Evolutionary conservation across 2,329 filamentous ascomycete species (phyloP).

Genomic region (Phyllosticta citribraziliensis): DNA sequence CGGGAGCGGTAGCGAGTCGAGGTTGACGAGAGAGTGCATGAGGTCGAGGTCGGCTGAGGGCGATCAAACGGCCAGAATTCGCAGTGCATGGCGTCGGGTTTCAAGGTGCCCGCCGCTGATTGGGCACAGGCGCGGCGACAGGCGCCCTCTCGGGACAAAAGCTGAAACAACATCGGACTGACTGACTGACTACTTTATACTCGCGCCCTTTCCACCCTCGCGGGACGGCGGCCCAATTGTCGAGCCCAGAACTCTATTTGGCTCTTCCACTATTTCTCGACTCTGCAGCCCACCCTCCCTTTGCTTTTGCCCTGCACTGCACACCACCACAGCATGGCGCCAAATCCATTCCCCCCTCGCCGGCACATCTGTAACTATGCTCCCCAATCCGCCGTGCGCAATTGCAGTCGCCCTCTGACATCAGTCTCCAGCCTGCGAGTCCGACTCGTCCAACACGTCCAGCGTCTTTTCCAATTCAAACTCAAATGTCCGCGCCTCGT

Average conservation of each 20-base stretch:
- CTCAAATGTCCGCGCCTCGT: background rate
- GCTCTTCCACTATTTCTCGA: background rate
- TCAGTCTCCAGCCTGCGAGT: background rate
- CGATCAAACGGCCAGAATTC: background rate
- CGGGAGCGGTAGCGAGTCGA: no score
- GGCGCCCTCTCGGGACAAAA: background rate
- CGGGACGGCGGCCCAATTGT: background rate
- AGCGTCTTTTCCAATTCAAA: background rate
- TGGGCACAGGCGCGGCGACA: no score
- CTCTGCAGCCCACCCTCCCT: background rate
- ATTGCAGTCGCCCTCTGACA: background rate
- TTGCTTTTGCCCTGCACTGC: background rate
- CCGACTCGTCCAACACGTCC: background rate
- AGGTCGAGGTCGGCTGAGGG: background rate
- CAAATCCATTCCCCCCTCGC: background rate
- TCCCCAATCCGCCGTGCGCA: background rate
- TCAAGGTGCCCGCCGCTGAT: background rate
- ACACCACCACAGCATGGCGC: background rate
- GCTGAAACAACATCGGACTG: background rate
- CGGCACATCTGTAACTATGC: background rate
- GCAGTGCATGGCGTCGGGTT: background rate
- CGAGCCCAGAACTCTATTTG: background rate
- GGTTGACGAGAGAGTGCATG: background rate
- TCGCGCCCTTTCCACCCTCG: background rate
- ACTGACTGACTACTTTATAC: no score